Conservation (phyloP, 108 stramenopile genomes). For the Fragilariopsis cylindrus region DNA sequence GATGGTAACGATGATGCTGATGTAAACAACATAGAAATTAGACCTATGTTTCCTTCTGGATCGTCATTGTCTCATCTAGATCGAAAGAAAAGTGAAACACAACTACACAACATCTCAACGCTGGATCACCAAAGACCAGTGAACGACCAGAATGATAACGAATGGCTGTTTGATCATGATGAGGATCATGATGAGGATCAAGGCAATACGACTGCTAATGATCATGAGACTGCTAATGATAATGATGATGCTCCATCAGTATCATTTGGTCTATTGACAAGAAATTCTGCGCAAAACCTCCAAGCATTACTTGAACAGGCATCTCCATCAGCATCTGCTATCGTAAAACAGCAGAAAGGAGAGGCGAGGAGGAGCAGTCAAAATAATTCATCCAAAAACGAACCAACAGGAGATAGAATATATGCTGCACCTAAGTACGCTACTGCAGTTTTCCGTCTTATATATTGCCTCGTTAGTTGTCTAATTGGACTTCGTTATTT, state of each 20-base stretch:
- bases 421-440: slow-evolving; percentile 80
- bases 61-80: background rate
- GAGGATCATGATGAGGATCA: slow-evolving; percentile 16
- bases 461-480: slow-evolving; percentile 54
- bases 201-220: background rate
- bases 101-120: background rate
- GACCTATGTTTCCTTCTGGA: slow-evolving; percentile 8
- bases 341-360: background rate
- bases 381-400: background rate
- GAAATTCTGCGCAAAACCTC: slow-evolving; percentile 27
- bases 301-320: slow-evolving; percentile 33
- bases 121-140: background rate
- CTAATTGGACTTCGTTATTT: slow-evolving; percentile 54
- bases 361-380: background rate
- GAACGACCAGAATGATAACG: background rate
- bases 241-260: slow-evolving; percentile 23
- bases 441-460: slow-evolving; percentile 75
- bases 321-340: slow-evolving; percentile 2
- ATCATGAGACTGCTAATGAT: slow-evolving; percentile 9
- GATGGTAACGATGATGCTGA: slow-evolving; percentile 6
- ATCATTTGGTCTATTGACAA: slow-evolving; percentile 34
- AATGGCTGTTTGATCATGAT: slow-evolving; percentile 10
- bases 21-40: background rate
- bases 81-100: background rate
- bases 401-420: slow-evolving; percentile 24